phyloP scores from a whole-genome alignment of 1,284 basidiomycete genomes.

The Hypsizygus ulmarius region DNA sequence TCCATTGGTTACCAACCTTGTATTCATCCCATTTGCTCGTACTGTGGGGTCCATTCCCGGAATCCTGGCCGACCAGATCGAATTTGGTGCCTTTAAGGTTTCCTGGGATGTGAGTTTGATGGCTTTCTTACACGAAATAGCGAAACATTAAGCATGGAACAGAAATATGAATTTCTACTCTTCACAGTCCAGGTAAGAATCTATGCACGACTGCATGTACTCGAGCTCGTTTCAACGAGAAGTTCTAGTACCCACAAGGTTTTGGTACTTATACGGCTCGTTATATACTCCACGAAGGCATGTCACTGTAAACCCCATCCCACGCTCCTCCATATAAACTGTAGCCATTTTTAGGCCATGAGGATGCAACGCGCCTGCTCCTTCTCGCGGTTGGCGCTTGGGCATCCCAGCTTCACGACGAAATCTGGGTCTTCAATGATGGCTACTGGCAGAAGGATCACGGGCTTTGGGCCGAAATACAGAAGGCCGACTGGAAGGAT shows the following conservation, averaged over 20 bases:
- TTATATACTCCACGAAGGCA: conserved; percentile 58
- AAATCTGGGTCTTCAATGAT: conserved; percentile 75
- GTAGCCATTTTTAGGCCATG: conserved; percentile 38
- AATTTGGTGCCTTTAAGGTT: conserved; percentile 54
- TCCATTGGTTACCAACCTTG: conserved; percentile 46
- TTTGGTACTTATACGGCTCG: conserved; percentile 35
- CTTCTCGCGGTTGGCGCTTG: conserved; percentile 54
- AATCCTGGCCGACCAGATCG: conserved; percentile 46
- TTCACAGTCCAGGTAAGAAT: conserved; percentile 30
- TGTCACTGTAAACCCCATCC: background rate
- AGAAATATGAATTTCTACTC: conserved; percentile 36
- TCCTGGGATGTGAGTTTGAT: conserved; percentile 54
- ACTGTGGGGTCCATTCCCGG: conserved; percentile 46
- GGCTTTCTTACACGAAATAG: background rate
- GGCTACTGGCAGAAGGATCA: conserved; percentile 66
- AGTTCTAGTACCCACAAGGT: conserved; percentile 42
- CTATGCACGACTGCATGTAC: no score
- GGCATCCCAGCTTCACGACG: conserved; percentile 53
- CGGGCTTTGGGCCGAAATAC: conserved; percentile 64
- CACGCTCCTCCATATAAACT: background rate
- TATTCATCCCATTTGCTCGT: conserved; percentile 49
- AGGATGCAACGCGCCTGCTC: conserved; percentile 51
- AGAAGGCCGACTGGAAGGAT: conserved; percentile 72
- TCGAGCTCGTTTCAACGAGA: background rate
- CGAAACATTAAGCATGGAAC: background rate